A percentile compares a stretch with the other conserved stretches of the same genome.
These are phyloP conservation scores for Mycena olivaceomarginata DNA, from an alignment of 768 basidiomycete genomes.

Conservation along the genomic window DNA sequence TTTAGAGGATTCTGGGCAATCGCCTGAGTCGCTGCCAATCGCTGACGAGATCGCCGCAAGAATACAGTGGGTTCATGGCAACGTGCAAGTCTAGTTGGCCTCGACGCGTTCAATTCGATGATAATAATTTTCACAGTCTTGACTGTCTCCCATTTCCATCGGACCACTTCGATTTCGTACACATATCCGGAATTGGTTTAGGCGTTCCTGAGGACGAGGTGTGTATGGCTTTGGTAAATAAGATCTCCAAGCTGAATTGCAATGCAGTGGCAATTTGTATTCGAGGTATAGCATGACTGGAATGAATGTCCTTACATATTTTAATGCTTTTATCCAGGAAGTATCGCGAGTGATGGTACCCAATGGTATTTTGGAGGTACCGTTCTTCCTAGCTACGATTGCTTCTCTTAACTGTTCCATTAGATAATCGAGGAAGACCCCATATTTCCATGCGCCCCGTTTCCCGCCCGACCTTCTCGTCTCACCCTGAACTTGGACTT, in stretches of 20 bases:
- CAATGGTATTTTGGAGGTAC: slow-evolving; percentile 79
- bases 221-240: slow-evolving; percentile 43
- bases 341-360: slow-evolving; percentile 79
- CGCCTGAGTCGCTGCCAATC: slow-evolving; percentile 29
- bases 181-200: slow-evolving; percentile 78
- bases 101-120: slow-evolving; percentile 13
- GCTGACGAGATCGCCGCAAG: slow-evolving; percentile 64
- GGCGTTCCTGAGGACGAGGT: slow-evolving; percentile 86
- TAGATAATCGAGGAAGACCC: slow-evolving; percentile 86
- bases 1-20: slow-evolving; percentile 37
- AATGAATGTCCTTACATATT: slow-evolving; percentile 14
- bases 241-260: slow-evolving; percentile 37
- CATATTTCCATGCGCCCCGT: slow-evolving; percentile 73
- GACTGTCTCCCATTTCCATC: slow-evolving; percentile 78
- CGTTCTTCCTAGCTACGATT: slow-evolving; percentile 35
- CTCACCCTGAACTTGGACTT: slow-evolving; percentile 40
- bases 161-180: slow-evolving; percentile 78
- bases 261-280: slow-evolving; percentile 76
- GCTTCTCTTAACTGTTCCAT: slow-evolving; percentile 22
- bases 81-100: slow-evolving; percentile 68
- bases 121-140: slow-evolving; percentile 62
- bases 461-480: slow-evolving; percentile 40
- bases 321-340: slow-evolving; percentile 66
- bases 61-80: slow-evolving; percentile 80
- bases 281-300: slow-evolving; percentile 69